phyloP scores from a whole-genome alignment of 2,329 filamentous ascomycete genomes.

The Anisogramma anomala region DNA sequence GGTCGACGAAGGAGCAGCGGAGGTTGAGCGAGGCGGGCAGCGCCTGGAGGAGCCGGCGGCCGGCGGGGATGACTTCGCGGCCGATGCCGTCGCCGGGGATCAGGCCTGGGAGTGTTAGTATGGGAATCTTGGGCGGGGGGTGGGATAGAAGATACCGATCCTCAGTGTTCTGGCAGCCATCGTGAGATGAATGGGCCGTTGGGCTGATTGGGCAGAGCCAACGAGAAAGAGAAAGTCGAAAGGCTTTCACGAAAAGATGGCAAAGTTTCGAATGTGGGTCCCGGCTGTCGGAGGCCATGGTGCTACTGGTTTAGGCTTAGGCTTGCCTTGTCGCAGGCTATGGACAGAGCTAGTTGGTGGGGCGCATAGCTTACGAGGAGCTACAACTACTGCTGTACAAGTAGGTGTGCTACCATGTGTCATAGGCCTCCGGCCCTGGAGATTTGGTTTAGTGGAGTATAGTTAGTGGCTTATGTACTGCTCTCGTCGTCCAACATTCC shows the following conservation, averaged over 20 bases:
- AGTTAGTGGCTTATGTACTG: too few relatives aligned
- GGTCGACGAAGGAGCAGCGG: constrained; percentile 88
- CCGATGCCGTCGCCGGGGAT: constrained; percentile 98
- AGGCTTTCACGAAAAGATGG: constrained; percentile 5
- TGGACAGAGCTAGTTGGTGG: too few relatives aligned
- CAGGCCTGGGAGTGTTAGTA: constrained; percentile 50
- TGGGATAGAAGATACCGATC: constrained; percentile 40
- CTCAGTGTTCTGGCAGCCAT: constrained; percentile 56
- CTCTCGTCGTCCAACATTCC: too few relatives aligned
- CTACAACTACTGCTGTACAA: too few relatives aligned
- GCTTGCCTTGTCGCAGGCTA: too few relatives aligned
- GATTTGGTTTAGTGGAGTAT: too few relatives aligned
- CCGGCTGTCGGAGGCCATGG: constrained; percentile 5
- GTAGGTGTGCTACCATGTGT: too few relatives aligned
- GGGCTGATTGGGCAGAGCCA: background rate
- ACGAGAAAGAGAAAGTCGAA: background rate
- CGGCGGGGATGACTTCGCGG: constrained; percentile 93
- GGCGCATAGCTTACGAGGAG: too few relatives aligned
- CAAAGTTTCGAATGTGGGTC: too few relatives aligned
- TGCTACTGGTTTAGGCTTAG: background rate
- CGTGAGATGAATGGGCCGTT: constrained; percentile 17
- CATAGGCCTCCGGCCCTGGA: too few relatives aligned
- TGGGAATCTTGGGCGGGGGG: background rate
- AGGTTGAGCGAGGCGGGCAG: constrained; percentile 83
- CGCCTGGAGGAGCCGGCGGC: constrained; percentile 81